These are phyloP conservation scores for Pseudogymnoascus sp. DNA, from an alignment of 2,329 filamentous ascomycete species.

Conservation along the genomic window DNA sequence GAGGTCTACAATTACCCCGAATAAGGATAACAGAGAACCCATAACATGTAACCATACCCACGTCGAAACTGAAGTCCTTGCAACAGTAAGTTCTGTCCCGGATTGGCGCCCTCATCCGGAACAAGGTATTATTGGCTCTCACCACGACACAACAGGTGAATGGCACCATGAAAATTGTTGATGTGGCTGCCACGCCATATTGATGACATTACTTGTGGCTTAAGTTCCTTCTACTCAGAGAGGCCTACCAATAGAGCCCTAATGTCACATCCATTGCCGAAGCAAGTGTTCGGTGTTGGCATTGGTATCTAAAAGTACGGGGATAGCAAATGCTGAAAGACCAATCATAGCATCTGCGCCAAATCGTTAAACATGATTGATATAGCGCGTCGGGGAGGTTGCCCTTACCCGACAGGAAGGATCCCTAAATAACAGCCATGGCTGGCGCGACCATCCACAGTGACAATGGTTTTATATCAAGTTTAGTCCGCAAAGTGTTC, in stretches of 20 bases:
- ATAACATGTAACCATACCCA: constrained; percentile 25
- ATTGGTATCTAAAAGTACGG: constrained; percentile 27
- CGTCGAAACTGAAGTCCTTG: constrained; percentile 19
- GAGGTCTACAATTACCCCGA: constrained; percentile 16
- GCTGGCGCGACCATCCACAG: background rate
- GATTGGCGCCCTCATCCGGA: constrained; percentile 16
- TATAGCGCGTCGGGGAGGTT: background rate
- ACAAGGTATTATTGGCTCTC: constrained; percentile 28
- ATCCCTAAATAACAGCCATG: background rate
- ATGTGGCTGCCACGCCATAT: constrained; percentile 5
- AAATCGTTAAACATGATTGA: background rate
- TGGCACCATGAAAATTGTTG: constrained; percentile 29
- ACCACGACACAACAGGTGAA: constrained; percentile 32
- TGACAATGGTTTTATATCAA: background rate
- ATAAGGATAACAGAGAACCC: constrained; percentile 18
- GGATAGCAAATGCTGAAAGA: constrained; percentile 25
- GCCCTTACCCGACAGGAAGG: constrained; percentile 6
- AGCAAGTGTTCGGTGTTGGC: constrained; percentile 21
- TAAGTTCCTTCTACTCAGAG: background rate
- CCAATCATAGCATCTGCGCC: constrained; percentile 22
- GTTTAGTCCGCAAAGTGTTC: background rate
- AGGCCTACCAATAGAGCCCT: constrained; percentile 21
- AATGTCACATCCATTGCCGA: constrained; percentile 26
- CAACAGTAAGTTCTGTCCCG: constrained; percentile 10
- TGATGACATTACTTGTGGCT: constrained; percentile 11